Base-by-base conservation (phyloP, 2,329 filamentous ascomycete genomes). In the Ophiostoma tasmaniense region DNA sequence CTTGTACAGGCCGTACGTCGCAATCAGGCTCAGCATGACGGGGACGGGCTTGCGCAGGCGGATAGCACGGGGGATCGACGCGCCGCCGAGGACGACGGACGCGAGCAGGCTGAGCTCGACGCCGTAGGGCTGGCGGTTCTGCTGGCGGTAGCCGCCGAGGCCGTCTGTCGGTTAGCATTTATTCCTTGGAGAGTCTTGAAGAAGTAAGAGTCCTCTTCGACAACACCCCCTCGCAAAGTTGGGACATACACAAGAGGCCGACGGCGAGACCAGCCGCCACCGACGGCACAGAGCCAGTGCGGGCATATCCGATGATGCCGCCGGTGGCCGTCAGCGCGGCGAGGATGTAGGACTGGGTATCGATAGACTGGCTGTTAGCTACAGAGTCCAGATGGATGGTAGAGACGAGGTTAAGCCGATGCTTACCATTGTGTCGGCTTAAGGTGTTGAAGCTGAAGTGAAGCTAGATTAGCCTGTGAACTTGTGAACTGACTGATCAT, bases 81-180 rank as follows among this genome's bases (percentile, higher is more conserved):
- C 90, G 25, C 92, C 93, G 59, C 85, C 94, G 45, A 99, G 85
- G 33, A 98, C 81, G n/a, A 92, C 75, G 0, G 92, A 96, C 4
- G 95, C 95, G 61, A 97, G 83, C 11, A 99, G 84, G n/a, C 90
- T 91, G 61, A 97, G 82, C 80, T 98, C 95, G 73, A 96, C 81
- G 72, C 94, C 95, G 78, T 95, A 97, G 2, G 90, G 78, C 77
- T 92, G 85, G 71, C 85, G 82, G 74, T 87, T 89, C 74, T 90
- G 88, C 72, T 97, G 88, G 70, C 93, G 90, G 76, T 91, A 89
- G 73, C 90, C 93, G 72, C 92, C 92, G 61, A 97, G 82, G 30
- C 88, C 88, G 79, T 99, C 59, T 62, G 17, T 61, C 17, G 30
- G 55, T 61, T 28, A 30, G 85, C 87, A 59, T 1, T 30, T 13